phyloP scores from a whole-genome alignment of 495 filamentous ascomycete genomes.

The Parathielavia hyrcaniae region DNA sequence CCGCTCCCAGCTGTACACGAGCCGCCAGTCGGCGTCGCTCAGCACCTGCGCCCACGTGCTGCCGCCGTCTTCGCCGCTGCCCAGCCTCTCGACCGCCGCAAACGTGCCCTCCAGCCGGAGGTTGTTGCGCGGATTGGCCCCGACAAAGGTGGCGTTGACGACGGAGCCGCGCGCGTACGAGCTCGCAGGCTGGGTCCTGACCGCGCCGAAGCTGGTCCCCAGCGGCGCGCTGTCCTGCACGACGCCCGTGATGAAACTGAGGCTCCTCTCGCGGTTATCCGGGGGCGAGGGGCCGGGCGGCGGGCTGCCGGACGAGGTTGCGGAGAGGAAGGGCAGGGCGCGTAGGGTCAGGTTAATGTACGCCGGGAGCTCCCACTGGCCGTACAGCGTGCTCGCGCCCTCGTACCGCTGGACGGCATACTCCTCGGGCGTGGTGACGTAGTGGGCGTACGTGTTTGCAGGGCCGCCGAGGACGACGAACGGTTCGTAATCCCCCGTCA shows the following conservation, averaged over 20 bases:
- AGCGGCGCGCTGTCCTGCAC: constrained; percentile 64
- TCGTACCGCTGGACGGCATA: constrained; percentile 90
- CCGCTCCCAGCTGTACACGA: constrained; percentile 76
- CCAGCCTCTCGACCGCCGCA: constrained; percentile 62
- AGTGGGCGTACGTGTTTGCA: constrained; percentile 91
- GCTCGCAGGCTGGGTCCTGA: constrained; percentile 49
- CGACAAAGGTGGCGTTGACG: constrained; percentile 69
- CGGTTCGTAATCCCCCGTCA: constrained; percentile 32
- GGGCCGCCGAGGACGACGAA: constrained; percentile 74
- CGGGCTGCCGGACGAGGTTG: constrained; percentile 43
- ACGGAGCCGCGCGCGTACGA: constrained; percentile 57
- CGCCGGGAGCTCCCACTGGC: constrained; percentile 71
- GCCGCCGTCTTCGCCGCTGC: constrained; percentile 33
- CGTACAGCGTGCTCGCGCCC: constrained; percentile 89
- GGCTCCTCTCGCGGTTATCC: constrained; percentile 63
- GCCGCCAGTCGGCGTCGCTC: constrained; percentile 71
- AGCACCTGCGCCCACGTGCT: constrained; percentile 61
- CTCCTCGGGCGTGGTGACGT: constrained; percentile 84
- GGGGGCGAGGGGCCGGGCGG: constrained; percentile 63
- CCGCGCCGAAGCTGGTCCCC: constrained; percentile 65
- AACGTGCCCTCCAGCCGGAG: constrained; percentile 75
- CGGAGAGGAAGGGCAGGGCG: constrained; percentile 62
- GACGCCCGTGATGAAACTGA: constrained; percentile 77
- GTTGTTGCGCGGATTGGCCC: constrained; percentile 88
- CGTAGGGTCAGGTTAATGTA: constrained; percentile 77